Conservation (phyloP, 495 filamentous ascomycete species). For the Sordaria brevicollis region DNA sequence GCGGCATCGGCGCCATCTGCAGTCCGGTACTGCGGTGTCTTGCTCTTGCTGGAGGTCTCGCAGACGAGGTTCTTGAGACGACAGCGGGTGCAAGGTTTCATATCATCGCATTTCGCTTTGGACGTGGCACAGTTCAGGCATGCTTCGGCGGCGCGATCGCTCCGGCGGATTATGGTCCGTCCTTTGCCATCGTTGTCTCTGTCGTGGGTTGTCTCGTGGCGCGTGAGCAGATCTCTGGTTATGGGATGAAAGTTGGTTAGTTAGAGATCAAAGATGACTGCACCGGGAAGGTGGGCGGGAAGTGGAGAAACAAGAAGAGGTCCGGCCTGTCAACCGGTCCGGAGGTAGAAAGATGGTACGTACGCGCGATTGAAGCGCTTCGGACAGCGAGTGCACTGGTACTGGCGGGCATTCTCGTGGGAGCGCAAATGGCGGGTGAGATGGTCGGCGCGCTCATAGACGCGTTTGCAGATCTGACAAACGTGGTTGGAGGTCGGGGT, state of each 20-base stretch:
- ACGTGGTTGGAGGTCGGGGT: slow-evolving; percentile 7
- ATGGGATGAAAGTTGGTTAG: neutral
- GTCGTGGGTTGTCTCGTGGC: slow-evolving; percentile 16
- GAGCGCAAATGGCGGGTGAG: slow-evolving; percentile 15
- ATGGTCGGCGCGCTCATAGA: slow-evolving; percentile 17
- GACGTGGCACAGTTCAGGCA: slow-evolving; percentile 12
- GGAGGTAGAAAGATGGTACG: neutral
- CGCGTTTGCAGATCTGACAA: slow-evolving; percentile 11
- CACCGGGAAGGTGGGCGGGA: neutral
- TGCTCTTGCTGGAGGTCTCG: slow-evolving; percentile 5
- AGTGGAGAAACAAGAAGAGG: neutral
- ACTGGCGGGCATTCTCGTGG: slow-evolving; percentile 16
- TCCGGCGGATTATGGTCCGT: slow-evolving; percentile 9
- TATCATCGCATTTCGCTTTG: slow-evolving; percentile 17
- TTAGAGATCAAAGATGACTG: neutral
- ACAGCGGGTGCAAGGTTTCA: slow-evolving; percentile 17
- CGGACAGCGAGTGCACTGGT: slow-evolving; percentile 13
- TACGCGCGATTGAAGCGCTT: slow-evolving; percentile 18
- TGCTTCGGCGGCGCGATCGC: slow-evolving; percentile 12
- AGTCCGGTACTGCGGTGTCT: slow-evolving; percentile 5
- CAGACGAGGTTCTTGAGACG: slow-evolving; percentile 6
- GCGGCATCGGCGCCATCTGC: neutral
- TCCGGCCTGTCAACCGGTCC: neutral
- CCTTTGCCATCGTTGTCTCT: slow-evolving; percentile 11
- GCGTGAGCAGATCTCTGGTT: slow-evolving; percentile 14